Percentiles rank a stretch among this genome's conserved stretches.
Evolutionary conservation across 768 basidiomycete genomes (phyloP).

Genomic region (Lactarius deliciosus): DNA sequence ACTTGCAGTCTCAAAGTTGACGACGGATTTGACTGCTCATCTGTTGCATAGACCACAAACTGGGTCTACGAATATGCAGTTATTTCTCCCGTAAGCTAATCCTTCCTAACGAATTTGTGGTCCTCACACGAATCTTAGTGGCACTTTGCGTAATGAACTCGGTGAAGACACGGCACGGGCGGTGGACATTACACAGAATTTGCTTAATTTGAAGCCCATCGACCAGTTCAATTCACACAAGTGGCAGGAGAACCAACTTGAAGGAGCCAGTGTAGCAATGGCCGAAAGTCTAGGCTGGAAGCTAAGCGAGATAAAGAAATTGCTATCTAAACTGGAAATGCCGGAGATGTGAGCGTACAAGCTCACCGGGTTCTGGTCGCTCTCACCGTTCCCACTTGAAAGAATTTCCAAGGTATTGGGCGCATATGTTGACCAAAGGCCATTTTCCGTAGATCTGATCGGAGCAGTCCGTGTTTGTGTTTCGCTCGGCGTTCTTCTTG

Average conservation of each 20-base stretch:
- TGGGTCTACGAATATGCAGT: constrained; percentile 27
- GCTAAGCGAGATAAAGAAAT: constrained; percentile 16
- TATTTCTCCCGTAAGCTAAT: constrained; percentile 39
- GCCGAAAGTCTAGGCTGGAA: constrained; percentile 25
- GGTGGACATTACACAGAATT: constrained; percentile 5
- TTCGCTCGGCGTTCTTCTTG: background rate
- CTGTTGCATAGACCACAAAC: constrained; percentile 28
- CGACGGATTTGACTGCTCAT: constrained; percentile 38
- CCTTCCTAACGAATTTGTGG: background rate
- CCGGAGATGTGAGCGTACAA: constrained; percentile 14
- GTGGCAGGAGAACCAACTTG: constrained; percentile 20
- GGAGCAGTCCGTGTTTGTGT: constrained; percentile 47
- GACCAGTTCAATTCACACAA: constrained; percentile 21
- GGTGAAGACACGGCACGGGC: constrained; percentile 14
- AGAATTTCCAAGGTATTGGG: constrained; percentile 47
- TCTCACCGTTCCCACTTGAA: constrained; percentile 1
- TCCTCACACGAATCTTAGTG: constrained; percentile 2
- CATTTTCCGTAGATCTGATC: constrained; percentile 56
- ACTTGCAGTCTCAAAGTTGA: constrained; percentile 46
- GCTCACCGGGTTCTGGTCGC: background rate
- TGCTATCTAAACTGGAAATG: background rate
- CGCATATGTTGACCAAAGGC: constrained; percentile 51
- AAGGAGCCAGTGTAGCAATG: constrained; percentile 17
- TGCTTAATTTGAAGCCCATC: constrained; percentile 22
- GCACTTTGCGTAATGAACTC: constrained; percentile 16